Base-by-base conservation (phyloP, 2,329 filamentous ascomycete genomes). In the Gyromitra esculenta region DNA sequence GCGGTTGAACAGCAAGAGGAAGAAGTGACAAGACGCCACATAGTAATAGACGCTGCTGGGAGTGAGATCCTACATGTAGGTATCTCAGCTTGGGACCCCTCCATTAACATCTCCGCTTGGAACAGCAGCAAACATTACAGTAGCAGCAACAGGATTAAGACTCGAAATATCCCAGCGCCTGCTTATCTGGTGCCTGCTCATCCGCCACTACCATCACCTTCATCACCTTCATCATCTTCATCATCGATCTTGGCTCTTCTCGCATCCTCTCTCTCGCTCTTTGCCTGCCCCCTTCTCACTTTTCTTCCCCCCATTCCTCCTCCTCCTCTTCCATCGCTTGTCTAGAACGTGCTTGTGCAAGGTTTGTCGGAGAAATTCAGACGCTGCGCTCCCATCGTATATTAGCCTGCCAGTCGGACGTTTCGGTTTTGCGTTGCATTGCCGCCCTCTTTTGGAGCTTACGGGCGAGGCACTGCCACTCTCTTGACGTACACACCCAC, bases 401-500 rank as follows among this genome's bases (percentile, higher is more conserved):
- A 50, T 25, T 69, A 64, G 63, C 70, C 70, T 62, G 52, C 43
- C 50, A 64, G 57, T 64, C 45, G 18, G 45, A 71, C 57, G 57
- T 71, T 63, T 74, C 72, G 48, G 48, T 69, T 69, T 70, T 70
- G 65, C 37, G 71, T 69, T 74, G 71, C 43, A 35, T 77, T 64
- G 41, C 25, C 59, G 50, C 62, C 63, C 64, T 69, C 63, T 64
- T 64, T 56, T 64, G 64, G 66, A 77, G 65, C 68, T 75, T 69
- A 77, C 65, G 59, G 64, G 68, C 45, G 59, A 69, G 75, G 75
- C 75, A 77, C 75, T 77, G 75, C 75, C 75, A 77, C 75, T 74
- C 56, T 45, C 73, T 75, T 78, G 63, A 74, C 67, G 69, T 77
- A 71, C 54, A 70, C 56, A 43, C 68, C 25, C 25, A 31, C 25